Evolutionary conservation across 495 filamentous ascomycete genomes (phyloP).

Genomic region (Pyronema omphalodes): DNA sequence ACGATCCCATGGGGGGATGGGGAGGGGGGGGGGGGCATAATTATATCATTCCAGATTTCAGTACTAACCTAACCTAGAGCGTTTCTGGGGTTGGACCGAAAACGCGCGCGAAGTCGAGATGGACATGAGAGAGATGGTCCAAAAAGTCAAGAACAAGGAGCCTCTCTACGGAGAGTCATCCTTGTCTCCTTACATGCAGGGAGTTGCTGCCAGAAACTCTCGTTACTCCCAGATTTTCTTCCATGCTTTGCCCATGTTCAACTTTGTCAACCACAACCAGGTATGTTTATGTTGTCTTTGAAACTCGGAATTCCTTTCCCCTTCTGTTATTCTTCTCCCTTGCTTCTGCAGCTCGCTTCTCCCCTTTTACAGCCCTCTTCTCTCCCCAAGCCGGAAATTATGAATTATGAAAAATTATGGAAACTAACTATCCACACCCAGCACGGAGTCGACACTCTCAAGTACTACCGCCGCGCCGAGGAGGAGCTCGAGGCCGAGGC

Average conservation of each 20-base stretch:
- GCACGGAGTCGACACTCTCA: constrained; percentile 93
- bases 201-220: constrained; percentile 80
- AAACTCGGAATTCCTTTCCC: too few species aligned
- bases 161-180: constrained; percentile 71
- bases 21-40: too few species aligned
- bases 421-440: constrained; percentile 25
- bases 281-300: constrained; percentile 25
- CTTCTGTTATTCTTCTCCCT: too few species aligned
- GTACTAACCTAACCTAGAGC: constrained; percentile 31
- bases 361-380: too few species aligned
- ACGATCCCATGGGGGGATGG: too few species aligned
- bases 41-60: too few species aligned
- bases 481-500: constrained; percentile 69
- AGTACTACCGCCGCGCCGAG: constrained; percentile 96
- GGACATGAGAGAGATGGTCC: constrained; percentile 97
- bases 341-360: too few species aligned
- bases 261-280: constrained; percentile 88
- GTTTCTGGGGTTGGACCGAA: constrained; percentile 88
- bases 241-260: constrained; percentile 83
- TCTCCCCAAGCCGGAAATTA: too few species aligned
- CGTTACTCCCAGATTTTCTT: constrained; percentile 69
- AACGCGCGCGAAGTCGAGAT: constrained; percentile 80
- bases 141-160: constrained; percentile 76
- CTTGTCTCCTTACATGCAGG: constrained; percentile 74
- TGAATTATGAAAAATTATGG: too few species aligned